These are phyloP conservation scores for Yamadazyma trypodendri DNA, from an alignment of 1,139 yeast species.

Conservation along the genomic window DNA sequence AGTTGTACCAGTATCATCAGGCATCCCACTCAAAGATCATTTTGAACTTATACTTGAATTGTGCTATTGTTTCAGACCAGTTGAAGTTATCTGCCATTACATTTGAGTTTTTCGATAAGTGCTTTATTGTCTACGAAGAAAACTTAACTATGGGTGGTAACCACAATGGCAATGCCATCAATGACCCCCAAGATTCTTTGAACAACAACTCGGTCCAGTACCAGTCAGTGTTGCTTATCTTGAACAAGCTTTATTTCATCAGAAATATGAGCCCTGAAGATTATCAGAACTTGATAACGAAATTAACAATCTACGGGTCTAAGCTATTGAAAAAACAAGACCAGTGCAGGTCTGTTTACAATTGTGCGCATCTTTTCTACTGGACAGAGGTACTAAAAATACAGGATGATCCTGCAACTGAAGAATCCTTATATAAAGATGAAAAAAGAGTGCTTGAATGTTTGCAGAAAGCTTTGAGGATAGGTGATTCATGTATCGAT, in stretches of 20 bases:
- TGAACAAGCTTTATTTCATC: slow-evolving; percentile 61
- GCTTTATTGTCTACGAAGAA: slow-evolving; percentile 87
- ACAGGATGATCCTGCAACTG: slow-evolving; percentile 29
- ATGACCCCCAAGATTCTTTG: slow-evolving; percentile 38
- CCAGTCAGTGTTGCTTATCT: slow-evolving; percentile 45
- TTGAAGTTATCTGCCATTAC: slow-evolving; percentile 53
- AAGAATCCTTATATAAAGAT: slow-evolving; percentile 22
- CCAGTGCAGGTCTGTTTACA: slow-evolving; percentile 87
- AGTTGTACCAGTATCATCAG: slow-evolving; percentile 53
- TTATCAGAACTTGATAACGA: slow-evolving; percentile 79
- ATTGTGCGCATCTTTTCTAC: slow-evolving; percentile 95
- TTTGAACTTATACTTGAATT: slow-evolving; percentile 50
- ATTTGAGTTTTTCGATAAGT: slow-evolving; percentile 89
- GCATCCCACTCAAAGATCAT: slow-evolving; percentile 50
- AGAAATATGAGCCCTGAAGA: slow-evolving; percentile 60
- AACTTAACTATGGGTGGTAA: slow-evolving; percentile 32
- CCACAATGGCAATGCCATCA: slow-evolving; percentile 2
- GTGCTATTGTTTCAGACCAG: slow-evolving; percentile 77
- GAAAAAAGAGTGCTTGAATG: slow-evolving; percentile 49
- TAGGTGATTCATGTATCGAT: slow-evolving; percentile 93
- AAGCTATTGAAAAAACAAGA: slow-evolving; percentile 88
- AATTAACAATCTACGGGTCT: slow-evolving; percentile 84
- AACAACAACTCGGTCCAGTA: slow-evolving; percentile 40
- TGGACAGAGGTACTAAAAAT: slow-evolving; percentile 54
- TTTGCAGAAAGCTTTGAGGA: slow-evolving; percentile 67